Evolutionary conservation across 2,329 filamentous ascomycete species (phyloP).

Genomic region (Colletotrichum tropicale): DNA sequence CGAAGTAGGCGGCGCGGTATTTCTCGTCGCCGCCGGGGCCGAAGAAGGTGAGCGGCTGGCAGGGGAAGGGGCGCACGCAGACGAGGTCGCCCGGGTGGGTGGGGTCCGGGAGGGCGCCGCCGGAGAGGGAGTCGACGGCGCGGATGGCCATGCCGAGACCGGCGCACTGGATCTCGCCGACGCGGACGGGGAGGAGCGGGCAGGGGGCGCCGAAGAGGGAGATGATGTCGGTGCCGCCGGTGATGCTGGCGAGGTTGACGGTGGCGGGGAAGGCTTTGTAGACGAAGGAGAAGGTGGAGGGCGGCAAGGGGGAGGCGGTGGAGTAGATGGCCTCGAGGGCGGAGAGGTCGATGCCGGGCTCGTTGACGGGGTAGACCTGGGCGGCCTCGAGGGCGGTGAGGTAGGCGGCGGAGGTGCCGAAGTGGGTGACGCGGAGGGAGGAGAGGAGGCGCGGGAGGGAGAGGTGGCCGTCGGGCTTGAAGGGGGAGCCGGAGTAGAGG

Average conservation of each 20-base stretch:
- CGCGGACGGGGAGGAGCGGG: conserved; percentile 73
- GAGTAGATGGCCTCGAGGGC: conserved; percentile 87
- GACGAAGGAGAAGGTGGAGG: conserved; percentile 90
- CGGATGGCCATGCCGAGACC: conserved; percentile 80
- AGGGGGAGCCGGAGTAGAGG: conserved; percentile 92
- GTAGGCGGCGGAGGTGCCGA: conserved; percentile 94
- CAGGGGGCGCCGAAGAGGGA: conserved; percentile 91
- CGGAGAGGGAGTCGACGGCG: conserved; percentile 62
- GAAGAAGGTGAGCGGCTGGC: conserved; percentile 91
- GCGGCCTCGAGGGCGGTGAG: conserved; percentile 89
- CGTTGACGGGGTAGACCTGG: conserved; percentile 61
- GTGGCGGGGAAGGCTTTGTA: conserved; percentile 80
- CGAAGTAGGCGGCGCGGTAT: conserved; percentile 87
- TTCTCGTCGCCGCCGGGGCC: conserved; percentile 73
- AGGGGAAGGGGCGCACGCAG: conserved; percentile 85
- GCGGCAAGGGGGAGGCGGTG: conserved; percentile 89
- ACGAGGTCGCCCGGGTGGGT: conserved; percentile 86
- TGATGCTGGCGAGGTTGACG: conserved; percentile 92
- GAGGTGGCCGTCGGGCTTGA: conserved; percentile 77
- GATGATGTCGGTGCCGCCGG: conserved; percentile 95
- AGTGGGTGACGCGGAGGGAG: conserved; percentile 84
- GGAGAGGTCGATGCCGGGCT: conserved; percentile 61
- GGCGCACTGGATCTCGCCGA: conserved; percentile 78
- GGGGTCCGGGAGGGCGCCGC: conserved; percentile 53
- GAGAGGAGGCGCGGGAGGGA: conserved; percentile 85